Conservation (phyloP, 2,329 filamentous ascomycete genomes). For the Phialophora tarda region DNA sequence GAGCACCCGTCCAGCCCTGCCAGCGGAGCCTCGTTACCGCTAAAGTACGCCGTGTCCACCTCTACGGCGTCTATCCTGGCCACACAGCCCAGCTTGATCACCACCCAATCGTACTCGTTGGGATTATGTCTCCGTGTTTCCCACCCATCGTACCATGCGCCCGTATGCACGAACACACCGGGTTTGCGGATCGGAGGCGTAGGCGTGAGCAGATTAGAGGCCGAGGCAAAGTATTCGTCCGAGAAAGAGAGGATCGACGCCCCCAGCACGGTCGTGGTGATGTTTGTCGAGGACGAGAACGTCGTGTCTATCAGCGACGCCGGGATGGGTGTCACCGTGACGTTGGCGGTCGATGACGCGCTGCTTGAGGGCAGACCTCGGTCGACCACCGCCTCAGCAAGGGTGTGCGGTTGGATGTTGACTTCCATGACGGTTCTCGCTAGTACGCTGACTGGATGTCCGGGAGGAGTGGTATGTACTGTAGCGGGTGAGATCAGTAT, state of each 20-base stretch:
- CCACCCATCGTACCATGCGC: conserved; percentile 70
- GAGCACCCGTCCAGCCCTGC: conserved; percentile 48
- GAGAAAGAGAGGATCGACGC: conserved; percentile 61
- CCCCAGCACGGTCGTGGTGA: conserved; percentile 54
- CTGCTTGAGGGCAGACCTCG: conserved; percentile 9
- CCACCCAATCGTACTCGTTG: conserved; percentile 64
- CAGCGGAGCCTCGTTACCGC: conserved; percentile 54
- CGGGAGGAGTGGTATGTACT: too few species aligned
- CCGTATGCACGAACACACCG: conserved; percentile 64
- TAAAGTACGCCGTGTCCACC: conserved; percentile 53
- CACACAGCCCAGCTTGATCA: conserved; percentile 55
- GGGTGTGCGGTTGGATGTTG: conserved; percentile 27
- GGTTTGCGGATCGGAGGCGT: conserved; percentile 62
- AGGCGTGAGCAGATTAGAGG: conserved; percentile 64
- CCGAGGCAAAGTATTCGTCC: conserved; percentile 67
- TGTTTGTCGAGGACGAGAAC: conserved; percentile 61
- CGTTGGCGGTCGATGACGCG: conserved; percentile 24
- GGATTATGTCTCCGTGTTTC: conserved; percentile 67
- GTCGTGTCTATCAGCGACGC: conserved; percentile 59
- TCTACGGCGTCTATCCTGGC: conserved; percentile 51
- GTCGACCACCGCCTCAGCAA: conserved; percentile 26
- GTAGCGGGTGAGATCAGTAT: background rate
- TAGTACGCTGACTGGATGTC: background rate
- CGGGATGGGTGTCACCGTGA: conserved; percentile 46
- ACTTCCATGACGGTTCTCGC: conserved; percentile 27